A percentile compares a stretch with the other conserved stretches of the same genome.
Evolutionary conservation across 2,329 filamentous ascomycete genomes (phyloP).

Genomic region (Teratosphaeria zuluensis): DNA sequence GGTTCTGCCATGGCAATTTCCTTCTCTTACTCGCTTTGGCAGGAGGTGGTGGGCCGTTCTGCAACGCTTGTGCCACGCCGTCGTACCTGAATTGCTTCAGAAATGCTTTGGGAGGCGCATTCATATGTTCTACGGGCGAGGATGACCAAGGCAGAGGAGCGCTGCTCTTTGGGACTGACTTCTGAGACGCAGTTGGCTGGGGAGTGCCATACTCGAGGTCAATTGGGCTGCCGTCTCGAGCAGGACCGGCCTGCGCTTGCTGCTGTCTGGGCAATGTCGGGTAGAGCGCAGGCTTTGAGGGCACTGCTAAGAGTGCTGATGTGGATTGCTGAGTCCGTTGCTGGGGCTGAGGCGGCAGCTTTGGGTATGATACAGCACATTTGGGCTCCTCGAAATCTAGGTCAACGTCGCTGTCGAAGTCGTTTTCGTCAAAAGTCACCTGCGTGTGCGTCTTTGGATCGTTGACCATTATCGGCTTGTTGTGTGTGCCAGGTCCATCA

Average conservation of each 20-base stretch:
- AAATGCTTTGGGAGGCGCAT: not conserved
- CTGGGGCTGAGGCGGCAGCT: conserved; percentile 22
- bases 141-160: conserved; percentile 59
- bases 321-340: conserved; percentile 14
- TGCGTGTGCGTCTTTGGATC: conserved; percentile 36
- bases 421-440: conserved; percentile 57
- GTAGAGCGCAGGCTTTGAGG: conserved; percentile 12
- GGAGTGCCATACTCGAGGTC: conserved; percentile 19
- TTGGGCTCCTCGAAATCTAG: conserved; percentile 58
- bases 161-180: conserved; percentile 41
- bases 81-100: not conserved
- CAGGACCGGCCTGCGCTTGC: conserved; percentile 9
- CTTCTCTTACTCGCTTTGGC: conserved; percentile 49
- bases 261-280: conserved; percentile 21
- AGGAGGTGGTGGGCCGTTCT: conserved; percentile 3
- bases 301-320: not conserved
- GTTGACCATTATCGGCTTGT: conserved; percentile 26
- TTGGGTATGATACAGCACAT: conserved; percentile 32
- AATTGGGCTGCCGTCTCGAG: not conserved
- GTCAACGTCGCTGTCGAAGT: conserved; percentile 77
- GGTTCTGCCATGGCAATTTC: conserved; percentile 6
- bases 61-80: conserved; percentile 2
- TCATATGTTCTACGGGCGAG: conserved; percentile 31
- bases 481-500: conserved; percentile 12
- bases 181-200: conserved; percentile 20